Conservation (phyloP, 768 basidiomycete genomes). For the Fibroporia radiculosa region DNA sequence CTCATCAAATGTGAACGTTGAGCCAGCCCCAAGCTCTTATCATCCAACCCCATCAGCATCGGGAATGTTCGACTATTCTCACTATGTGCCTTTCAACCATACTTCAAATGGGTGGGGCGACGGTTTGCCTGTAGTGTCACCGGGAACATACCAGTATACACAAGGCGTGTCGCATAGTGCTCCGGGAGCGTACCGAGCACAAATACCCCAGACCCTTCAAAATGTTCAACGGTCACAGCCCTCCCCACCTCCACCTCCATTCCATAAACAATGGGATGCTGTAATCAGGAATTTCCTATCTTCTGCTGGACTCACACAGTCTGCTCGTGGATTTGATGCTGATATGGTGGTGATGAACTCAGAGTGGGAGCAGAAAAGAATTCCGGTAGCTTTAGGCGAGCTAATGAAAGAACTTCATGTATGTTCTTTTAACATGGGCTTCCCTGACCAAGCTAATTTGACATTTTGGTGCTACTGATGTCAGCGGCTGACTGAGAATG, state of each 20-base stretch:
- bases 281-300: slow-evolving; percentile 46
- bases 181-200: no score
- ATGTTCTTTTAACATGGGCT: not conserved
- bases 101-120: no score
- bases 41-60: no score
- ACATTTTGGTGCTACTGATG: not conserved
- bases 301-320: slow-evolving; percentile 48
- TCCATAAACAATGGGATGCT: slow-evolving; percentile 55
- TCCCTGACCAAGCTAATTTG: not conserved
- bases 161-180: no score
- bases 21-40: no score
- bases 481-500: not conserved
- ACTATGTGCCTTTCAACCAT: no score
- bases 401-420: slow-evolving; percentile 37
- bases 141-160: no score
- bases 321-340: slow-evolving; percentile 54
- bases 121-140: no score
- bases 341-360: slow-evolving; percentile 67
- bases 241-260: slow-evolving; percentile 31
- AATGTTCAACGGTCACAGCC: no score
- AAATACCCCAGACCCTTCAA: no score
- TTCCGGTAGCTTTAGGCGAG: slow-evolving; percentile 47
- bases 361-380: slow-evolving; percentile 52
- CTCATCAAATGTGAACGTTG: no score
- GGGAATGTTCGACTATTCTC: no score